Base-by-base conservation (phyloP, 805 yeast genomes). In the Nakazawaea molendinolei region DNA sequence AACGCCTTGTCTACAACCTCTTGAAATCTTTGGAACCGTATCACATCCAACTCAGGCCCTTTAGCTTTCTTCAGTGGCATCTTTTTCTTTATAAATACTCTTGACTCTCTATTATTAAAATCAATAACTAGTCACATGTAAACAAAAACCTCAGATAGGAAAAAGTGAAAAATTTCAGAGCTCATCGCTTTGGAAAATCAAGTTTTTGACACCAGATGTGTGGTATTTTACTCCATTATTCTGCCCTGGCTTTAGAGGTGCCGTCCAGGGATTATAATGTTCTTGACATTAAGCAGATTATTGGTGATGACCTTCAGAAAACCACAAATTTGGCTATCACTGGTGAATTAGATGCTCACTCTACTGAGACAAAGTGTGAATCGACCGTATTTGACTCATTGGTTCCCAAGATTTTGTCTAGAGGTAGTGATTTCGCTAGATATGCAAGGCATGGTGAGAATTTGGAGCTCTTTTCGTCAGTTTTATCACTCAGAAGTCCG, bases 401-500 rank as follows among this genome's bases (percentile, higher is more conserved):
- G 24, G 50, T 66, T 1, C 71, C 74, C 0, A 58, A 61, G 41
- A 64, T 80, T 2, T 51, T 70, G 2, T 61, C 69, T 5, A 61
- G 92, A 50, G 94, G 94, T 1, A 83, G 86, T 0, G 80, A 82
- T 50, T 75, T 58, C 49, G 60, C 66, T 5, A 31, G 41, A 7
- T 59, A 61, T 24, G 56, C 43, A 33, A 45, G 27, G 44, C 47
- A 40, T 0, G 12, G 24, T 5, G 22, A 13, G 2, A 35, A 50
- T 14, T 42, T 57, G 16, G 65, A 73, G 51, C 39, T 62, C 4
- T 70, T 69, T 41, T 79, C 92, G 0, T 82, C 97, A 0, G 86
- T 92, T 0, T 63, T 92, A 13, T 80, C 95, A 0, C 58, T 92
- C 28, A 65, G 98, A 39, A 69, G 71, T 15, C 97, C 97, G 0